Percentiles rank a stretch among this genome's conserved stretches.
phyloP scores from a whole-genome alignment of 2,329 filamentous ascomycete genomes.

The Periconia sp. region DNA sequence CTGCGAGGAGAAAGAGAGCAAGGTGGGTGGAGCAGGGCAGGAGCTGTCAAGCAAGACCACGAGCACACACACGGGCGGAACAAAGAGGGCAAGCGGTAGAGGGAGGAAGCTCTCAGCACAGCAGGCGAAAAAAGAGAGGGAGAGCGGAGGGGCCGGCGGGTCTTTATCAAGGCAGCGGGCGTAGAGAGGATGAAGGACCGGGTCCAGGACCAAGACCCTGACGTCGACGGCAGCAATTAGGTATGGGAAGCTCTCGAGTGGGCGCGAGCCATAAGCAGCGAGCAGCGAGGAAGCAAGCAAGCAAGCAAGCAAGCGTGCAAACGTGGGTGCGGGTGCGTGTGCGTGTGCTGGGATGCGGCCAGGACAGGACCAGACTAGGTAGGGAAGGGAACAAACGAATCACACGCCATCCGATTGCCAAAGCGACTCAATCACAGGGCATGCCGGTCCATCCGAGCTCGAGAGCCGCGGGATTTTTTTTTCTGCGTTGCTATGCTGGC shows the following conservation, averaged over 20 bases:
- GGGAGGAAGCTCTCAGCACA: constrained; percentile 1
- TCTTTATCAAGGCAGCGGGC: not conserved
- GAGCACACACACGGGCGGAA: not conserved
- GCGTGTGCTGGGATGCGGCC: no score
- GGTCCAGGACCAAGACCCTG: constrained; percentile 2
- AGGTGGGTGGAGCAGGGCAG: no score
- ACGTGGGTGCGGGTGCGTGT: no score
- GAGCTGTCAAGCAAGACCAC: no score
- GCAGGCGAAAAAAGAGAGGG: constrained; percentile 7
- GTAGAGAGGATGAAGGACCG: constrained; percentile 13
- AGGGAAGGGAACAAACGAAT: no score
- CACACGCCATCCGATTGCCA: no score
- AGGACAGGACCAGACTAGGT: no score
- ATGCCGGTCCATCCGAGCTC: constrained; percentile 10
- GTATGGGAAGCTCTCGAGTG: no score
- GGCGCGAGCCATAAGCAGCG: no score
- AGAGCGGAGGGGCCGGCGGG: constrained; percentile 2
- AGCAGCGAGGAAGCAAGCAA: no score
- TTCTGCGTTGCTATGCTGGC: not conserved
- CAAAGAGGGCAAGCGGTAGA: not conserved
- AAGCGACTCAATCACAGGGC: not conserved
- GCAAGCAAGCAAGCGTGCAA: no score
- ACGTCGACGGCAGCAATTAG: constrained; percentile 15
- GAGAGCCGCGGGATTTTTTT: constrained; percentile 12
- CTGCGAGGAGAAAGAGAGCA: no score